Percentiles rank a stretch among this genome's conserved stretches.
Conservation (phyloP, 495 filamentous ascomycete genomes). For the Trichoderma orchidacearum region DNA sequence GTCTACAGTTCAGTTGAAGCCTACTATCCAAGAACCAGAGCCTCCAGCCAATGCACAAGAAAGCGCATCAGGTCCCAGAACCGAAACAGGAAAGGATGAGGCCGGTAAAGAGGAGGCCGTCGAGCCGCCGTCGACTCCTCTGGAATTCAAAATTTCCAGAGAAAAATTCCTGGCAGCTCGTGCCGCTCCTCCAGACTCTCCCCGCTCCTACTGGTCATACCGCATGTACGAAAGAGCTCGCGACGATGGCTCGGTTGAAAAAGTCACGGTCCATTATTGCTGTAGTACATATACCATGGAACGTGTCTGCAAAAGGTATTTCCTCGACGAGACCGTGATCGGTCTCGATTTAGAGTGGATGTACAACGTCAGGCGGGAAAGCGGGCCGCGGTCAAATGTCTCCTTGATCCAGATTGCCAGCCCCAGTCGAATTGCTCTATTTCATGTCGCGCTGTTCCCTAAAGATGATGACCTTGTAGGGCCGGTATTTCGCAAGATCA, state of each 20-base stretch:
- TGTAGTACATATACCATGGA: conserved; percentile 50
- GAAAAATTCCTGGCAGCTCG: conserved; percentile 29
- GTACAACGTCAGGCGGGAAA: conserved; percentile 24
- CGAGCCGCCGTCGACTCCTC: conserved; percentile 17
- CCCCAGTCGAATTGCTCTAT: conserved; percentile 63
- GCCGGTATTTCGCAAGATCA: conserved; percentile 51
- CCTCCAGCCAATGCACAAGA: no score
- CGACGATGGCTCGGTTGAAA: conserved; percentile 18
- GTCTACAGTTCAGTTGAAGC: no score
- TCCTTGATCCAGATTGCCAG: conserved; percentile 72
- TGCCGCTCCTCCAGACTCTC: conserved; percentile 19
- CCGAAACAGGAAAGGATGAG: not conserved
- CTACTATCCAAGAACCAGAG: no score
- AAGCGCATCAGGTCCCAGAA: no score
- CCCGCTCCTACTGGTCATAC: conserved; percentile 53
- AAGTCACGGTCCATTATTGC: conserved; percentile 65
- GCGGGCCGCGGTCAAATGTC: conserved; percentile 48
- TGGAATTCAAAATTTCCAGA: conserved; percentile 31
- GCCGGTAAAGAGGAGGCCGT: conserved; percentile 1
- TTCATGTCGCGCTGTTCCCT: conserved; percentile 57
- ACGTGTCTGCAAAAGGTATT: conserved; percentile 45
- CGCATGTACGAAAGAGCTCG: conserved; percentile 40
- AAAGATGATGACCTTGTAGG: conserved; percentile 44
- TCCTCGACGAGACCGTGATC: conserved; percentile 53
- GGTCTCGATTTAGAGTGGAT: conserved; percentile 87